Conservation (phyloP, 495 filamentous ascomycete genomes). For the Saxophila tyrrhenica region DNA sequence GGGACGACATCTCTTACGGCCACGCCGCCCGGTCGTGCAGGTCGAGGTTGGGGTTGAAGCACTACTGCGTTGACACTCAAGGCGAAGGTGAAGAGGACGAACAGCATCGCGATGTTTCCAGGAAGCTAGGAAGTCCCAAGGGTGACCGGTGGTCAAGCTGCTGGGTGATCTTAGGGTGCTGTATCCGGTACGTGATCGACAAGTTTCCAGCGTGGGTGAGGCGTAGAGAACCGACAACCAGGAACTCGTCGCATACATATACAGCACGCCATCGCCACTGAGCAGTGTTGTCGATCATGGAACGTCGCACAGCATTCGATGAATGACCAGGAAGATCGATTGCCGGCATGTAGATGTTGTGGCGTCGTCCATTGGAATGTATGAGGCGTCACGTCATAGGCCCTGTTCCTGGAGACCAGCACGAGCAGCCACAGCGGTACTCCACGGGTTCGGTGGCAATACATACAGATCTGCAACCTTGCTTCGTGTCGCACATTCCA, state of each 20-base stretch:
- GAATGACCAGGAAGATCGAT: not conserved
- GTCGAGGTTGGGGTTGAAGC: not conserved
- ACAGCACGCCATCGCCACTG: not conserved
- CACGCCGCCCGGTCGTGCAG: not conserved
- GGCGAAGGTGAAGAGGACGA: not conserved
- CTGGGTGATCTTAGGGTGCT: not conserved
- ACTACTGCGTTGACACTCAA: not conserved
- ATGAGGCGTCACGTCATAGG: not conserved
- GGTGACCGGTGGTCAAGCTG: too few species aligned
- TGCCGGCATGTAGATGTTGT: not conserved
- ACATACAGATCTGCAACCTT: not conserved
- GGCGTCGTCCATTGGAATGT: not conserved
- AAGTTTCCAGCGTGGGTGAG: not conserved
- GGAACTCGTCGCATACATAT: not conserved
- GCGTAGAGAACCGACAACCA: not conserved
- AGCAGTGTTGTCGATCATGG: not conserved
- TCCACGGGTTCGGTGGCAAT: not conserved
- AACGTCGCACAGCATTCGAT: not conserved
- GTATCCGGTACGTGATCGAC: not conserved
- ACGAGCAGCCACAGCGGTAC: not conserved
- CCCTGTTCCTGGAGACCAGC: too few species aligned
- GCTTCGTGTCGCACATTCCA: not conserved
- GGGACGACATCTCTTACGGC: not conserved
- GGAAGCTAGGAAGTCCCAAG: not conserved
- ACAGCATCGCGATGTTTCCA: not conserved